phyloP scores from a whole-genome alignment of 257 asterid genomes.

The Cruciata laevipes region DNA sequence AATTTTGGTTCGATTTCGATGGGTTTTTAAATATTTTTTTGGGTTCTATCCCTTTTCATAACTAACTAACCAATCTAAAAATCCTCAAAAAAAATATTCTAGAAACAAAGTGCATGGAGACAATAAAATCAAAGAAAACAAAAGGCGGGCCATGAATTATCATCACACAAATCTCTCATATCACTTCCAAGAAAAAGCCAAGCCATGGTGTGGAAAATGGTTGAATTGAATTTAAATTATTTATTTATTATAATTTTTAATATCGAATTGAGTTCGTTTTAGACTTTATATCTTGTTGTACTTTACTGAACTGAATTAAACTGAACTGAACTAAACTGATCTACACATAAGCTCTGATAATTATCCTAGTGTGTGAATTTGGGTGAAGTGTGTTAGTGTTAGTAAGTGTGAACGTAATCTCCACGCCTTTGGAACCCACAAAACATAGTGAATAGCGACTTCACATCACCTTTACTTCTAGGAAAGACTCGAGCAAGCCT shows the following conservation, averaged over 20 bases:
- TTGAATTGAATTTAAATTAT: not conserved
- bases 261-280: not conserved
- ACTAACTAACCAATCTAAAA: too few species aligned
- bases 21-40: too few species aligned
- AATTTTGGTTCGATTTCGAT: too few species aligned
- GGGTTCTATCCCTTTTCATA: too few species aligned
- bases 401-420: constrained; percentile 4
- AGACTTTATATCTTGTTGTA: too few species aligned
- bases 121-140: not conserved
- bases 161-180: not conserved
- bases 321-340: too few species aligned
- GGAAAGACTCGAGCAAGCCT: too few species aligned
- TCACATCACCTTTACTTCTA: not conserved
- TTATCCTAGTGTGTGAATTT: not conserved
- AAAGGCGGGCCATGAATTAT: not conserved
- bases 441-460: not conserved
- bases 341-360: too few species aligned
- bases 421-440: not conserved
- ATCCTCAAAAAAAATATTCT: not conserved
- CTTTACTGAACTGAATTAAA: too few species aligned
- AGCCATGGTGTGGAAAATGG: constrained; percentile 1
- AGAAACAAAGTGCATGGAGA: not conserved
- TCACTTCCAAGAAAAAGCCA: constrained; percentile 14
- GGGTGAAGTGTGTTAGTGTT: too few species aligned
- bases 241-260: too few species aligned